Base-by-base conservation (phyloP, 2,329 filamentous ascomycete species). In the Neonectria neomacrospora region DNA sequence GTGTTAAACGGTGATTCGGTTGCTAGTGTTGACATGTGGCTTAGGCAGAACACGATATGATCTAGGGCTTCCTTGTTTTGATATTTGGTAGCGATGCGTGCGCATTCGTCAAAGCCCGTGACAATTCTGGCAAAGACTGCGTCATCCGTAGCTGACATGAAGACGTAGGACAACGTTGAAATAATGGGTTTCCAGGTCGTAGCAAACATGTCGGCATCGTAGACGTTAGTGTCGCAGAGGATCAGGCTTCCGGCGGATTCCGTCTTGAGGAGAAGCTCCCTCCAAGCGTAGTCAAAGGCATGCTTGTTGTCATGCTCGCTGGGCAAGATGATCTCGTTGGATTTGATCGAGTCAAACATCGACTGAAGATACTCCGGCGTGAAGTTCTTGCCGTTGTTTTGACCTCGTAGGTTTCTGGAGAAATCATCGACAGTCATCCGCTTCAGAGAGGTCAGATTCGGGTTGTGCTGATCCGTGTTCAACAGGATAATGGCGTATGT, bases 141-240 rank as follows among this genome's bases (percentile, higher is more conserved):
- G 76, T 99, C 96, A 74, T 99, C 96, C 0, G 94, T 97, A 16
- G 96, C 96, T 37, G 95, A 98, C 91, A 98, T 97, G 81, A 99
- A 99, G 3, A 99, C 96, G 75, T 98, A 99, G 12, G 96, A 96
- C 58, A 99, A 82, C 0, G 96, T 98, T 3, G 96, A 94, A 39
- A 99, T 86, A 53, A 99, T 94, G 0, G 96, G 95, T 75, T 89
- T 94, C 96, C 96, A 99, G 0, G 94, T 97, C 22, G 94, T 91
- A 61, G 91, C 90, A 77, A 99, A 99, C 93, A 99, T 97, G 75
- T 99, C 94, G 4, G 94, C 93, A 78, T 99, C 96, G 77, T 93
- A 99, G 41, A 97, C 89, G 75, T 97, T 98, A 5, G 95, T 97
- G 69, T 97, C 87, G 76, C 94, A 96, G 30, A 95, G 83, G 34